phyloP scores from a whole-genome alignment of 2,329 filamentous ascomycete species.

The Leptosphaerulina australis region DNA sequence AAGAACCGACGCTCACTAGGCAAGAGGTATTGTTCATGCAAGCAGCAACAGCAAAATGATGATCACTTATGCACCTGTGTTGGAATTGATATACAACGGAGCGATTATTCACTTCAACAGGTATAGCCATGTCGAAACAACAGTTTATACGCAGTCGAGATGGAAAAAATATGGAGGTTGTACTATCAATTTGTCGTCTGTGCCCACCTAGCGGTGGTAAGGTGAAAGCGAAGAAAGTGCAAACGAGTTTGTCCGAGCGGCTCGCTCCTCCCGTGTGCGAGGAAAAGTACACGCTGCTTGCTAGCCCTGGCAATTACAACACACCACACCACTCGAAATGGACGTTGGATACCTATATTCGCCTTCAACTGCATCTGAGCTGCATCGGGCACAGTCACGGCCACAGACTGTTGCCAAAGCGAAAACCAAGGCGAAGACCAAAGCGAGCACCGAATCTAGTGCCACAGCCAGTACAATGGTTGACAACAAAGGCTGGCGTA shows the following conservation, averaged over 20 bases:
- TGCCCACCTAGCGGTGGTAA: neutral
- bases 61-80: no score
- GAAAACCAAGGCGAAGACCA: neutral
- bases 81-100: no score
- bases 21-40: no score
- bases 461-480: conserved; percentile 1
- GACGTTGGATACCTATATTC: conserved; percentile 3
- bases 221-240: conserved; percentile 13
- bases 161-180: no score
- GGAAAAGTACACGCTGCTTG: neutral
- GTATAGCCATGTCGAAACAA: no score
- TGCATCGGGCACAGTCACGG: neutral
- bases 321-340: neutral
- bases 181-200: no score
- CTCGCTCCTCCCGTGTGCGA: neutral
- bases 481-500: conserved; percentile 33
- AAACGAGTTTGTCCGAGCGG: neutral
- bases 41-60: no score
- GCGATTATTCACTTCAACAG: no score
- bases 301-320: conserved; percentile 1
- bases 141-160: no score
- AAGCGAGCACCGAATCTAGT: neutral
- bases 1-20: no score
- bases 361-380: neutral
- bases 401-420: neutral